A percentile compares a stretch with the other conserved stretches of the same genome.
Evolutionary conservation across 129 eudicot genomes (phyloP).

Genomic region (Cynara cardunculus): DNA sequence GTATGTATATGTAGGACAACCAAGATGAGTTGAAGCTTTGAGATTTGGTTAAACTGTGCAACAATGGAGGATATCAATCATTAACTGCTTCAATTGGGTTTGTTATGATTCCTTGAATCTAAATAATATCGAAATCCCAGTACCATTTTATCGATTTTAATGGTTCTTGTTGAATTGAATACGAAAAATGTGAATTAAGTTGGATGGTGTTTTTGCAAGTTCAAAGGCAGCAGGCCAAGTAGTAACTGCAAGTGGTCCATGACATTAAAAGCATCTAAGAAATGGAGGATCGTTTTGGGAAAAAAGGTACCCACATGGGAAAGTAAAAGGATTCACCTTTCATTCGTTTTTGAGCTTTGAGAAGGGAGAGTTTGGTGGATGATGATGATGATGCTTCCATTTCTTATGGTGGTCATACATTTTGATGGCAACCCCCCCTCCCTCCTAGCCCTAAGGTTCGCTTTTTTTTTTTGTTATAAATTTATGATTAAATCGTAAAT

Average conservation of each 20-base stretch:
- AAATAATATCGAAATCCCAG: conserved; percentile 8
- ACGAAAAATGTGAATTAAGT: background rate
- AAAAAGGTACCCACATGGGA: conserved; percentile 39
- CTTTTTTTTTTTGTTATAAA: conserved; percentile 3
- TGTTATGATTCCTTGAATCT: conserved; percentile 19
- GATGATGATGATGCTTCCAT: conserved; percentile 21
- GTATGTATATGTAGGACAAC: conserved; percentile 17
- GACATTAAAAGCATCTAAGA: conserved; percentile 19
- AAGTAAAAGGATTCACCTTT: conserved; percentile 32
- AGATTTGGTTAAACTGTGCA: conserved; percentile 41
- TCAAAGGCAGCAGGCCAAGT: too few species aligned
- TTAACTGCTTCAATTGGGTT: conserved; percentile 28
- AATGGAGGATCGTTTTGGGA: conserved; percentile 32
- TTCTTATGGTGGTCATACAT: conserved; percentile 26
- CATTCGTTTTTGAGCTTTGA: conserved; percentile 25
- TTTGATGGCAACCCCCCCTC: conserved; percentile 10
- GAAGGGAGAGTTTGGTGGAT: conserved; percentile 31
- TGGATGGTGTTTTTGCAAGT: background rate
- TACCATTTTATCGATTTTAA: background rate
- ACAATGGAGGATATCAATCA: conserved; percentile 42
- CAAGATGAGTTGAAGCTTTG: conserved; percentile 37
- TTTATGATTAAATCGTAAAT: background rate
- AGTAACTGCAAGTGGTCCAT: conserved; percentile 28
- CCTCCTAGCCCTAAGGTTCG: conserved; percentile 18
- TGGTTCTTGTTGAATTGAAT: background rate